These are phyloP conservation scores for Edaphochlamys debaryana DNA, from an alignment of 139 green algal species.

Conservation along the genomic window DNA sequence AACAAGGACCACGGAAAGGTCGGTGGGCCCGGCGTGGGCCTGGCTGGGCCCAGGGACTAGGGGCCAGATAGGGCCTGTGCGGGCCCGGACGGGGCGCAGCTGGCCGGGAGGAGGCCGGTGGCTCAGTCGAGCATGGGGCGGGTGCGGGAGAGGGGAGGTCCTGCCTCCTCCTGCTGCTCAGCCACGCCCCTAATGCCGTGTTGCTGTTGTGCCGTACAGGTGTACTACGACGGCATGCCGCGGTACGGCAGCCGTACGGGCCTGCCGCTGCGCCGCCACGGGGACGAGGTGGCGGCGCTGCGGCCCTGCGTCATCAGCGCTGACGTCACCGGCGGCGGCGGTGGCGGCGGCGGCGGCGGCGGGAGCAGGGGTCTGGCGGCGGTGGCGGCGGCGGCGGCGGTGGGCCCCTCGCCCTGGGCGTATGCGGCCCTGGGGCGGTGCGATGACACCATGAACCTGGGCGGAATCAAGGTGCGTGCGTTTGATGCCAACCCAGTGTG, in stretches of 20 bases:
- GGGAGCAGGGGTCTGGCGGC: background rate
- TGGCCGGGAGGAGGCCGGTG: no score
- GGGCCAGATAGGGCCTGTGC: no score
- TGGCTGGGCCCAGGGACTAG: background rate
- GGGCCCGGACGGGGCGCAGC: no score
- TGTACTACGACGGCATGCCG: slow-evolving; percentile 94
- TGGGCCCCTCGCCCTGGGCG: background rate
- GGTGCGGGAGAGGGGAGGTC: no score
- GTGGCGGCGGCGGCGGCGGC: background rate
- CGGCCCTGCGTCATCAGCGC: background rate
- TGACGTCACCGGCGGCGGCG: background rate
- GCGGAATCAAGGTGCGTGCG: slow-evolving; percentile 83
- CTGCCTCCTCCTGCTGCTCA: no score
- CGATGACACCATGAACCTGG: slow-evolving; percentile 99
- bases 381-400: background rate
- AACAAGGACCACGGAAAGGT: slow-evolving; percentile 84
- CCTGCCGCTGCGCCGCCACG: slow-evolving; percentile 84
- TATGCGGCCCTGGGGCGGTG: slow-evolving; percentile 80
- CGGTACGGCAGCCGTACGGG: slow-evolving; percentile 12
- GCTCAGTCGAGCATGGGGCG: no score
- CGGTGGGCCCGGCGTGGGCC: background rate
- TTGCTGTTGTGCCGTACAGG: slow-evolving; percentile 24
- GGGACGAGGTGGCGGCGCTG: slow-evolving; percentile 86
- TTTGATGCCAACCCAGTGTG: no score
- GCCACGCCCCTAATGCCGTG: no score